Evolutionary conservation across 345 rosid species (phyloP), one percentile per base, ranked within the genome.

Genomic region (Lumnitzera racemosa): DNA sequence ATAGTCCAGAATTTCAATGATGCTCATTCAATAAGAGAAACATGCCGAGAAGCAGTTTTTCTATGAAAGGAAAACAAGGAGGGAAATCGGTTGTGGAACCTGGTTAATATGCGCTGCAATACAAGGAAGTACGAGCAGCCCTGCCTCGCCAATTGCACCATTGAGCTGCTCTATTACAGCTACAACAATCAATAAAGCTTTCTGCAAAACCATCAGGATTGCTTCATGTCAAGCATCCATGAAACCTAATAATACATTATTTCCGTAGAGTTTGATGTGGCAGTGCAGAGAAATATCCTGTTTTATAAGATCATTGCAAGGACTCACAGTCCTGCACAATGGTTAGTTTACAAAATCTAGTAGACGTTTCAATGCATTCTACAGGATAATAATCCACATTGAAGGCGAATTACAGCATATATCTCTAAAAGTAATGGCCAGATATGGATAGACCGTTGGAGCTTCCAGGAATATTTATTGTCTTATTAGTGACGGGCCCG

Each of bases 91-190:
- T 25, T 27, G 17, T 2, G 49, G 24, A 46, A 72, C 76, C 68
- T 72, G 72, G 61, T 46, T 62, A 5, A 67, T 58, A 36, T 72
- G 72, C 49, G 76, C 76, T 50, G 72, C 76, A 24, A 67, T 49
- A 49, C 72, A 67, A 25, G 76, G 72, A 46, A 72, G 72, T 51
- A 72, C 65, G 49, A 67, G 49, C 58, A 72, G 46, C 55, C 76
- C 76, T 4, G 72, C 60, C 51, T 72, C 65, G 15, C 72, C 69
- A 15, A 67, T 69, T n/a, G 76, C 69, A 55, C 76, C 69, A 9
- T 51, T 55, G 12, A 67, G 76, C 57, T 67, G 72, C 64, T 63
- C 76, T 31, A 63, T 72, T 51, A 67, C 76, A 24, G 69, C 72
- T 53, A 67, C 69, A 15, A 67, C 66, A 24, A 68, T 67, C 43